These are phyloP conservation scores for Phialophora expanda DNA, from an alignment of 2,329 filamentous ascomycete genomes.

Conservation along the genomic window DNA sequence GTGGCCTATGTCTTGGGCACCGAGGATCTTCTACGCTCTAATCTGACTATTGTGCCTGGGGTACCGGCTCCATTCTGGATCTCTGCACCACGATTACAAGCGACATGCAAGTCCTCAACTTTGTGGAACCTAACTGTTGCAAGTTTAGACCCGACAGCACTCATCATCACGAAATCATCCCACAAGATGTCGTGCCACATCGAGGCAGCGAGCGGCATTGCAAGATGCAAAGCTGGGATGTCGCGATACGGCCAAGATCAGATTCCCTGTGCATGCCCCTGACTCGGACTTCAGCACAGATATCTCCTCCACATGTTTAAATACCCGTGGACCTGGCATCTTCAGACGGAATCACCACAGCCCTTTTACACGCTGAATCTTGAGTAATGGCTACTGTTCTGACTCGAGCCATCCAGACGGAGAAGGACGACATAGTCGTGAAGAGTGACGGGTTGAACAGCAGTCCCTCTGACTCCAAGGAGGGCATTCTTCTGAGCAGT, in stretches of 20 bases:
- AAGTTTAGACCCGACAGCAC: neutral
- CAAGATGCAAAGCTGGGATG: neutral
- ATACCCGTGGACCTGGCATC: neutral
- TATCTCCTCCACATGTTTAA: neutral
- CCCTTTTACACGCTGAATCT: neutral
- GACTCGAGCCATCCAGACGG: neutral
- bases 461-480: constrained; percentile 1
- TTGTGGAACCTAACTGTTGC: neutral
- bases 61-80: neutral
- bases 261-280: neutral
- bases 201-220: neutral
- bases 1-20: neutral
- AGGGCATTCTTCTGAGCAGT: neutral
- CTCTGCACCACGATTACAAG: neutral
- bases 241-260: constrained; percentile 7
- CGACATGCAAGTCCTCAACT: neutral
- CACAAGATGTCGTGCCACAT: constrained; percentile 1
- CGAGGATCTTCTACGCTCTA: neutral
- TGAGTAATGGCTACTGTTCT: neutral
- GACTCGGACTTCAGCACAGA: neutral
- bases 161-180: neutral
- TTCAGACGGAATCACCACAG: neutral
- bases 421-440: constrained; percentile 3
- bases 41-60: neutral
- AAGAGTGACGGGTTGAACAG: neutral